A percentile compares a stretch with the other conserved stretches of the same genome.
phyloP scores from a whole-genome alignment of 495 filamentous ascomycete genomes.

The Xylaria telfairii region DNA sequence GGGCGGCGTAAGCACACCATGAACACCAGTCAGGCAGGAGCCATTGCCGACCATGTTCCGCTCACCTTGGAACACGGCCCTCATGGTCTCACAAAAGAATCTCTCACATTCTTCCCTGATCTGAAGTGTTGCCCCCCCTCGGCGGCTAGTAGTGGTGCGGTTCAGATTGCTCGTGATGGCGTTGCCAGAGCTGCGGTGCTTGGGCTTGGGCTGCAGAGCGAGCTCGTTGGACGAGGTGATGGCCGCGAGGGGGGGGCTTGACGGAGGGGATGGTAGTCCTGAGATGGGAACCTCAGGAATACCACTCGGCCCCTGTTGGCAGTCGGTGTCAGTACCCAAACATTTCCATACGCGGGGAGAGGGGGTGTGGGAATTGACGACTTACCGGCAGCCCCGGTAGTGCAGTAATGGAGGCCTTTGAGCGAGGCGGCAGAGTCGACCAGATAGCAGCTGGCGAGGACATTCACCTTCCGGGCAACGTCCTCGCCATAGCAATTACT shows the following conservation, averaged over 20 bases:
- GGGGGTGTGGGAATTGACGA: constrained; percentile 3
- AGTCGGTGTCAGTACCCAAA: constrained; percentile 4
- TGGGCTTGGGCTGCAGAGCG: constrained; percentile 62
- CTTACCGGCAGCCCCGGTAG: constrained; percentile 79
- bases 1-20: constrained; percentile 51
- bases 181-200: constrained; percentile 43
- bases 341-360: neutral
- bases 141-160: constrained; percentile 52
- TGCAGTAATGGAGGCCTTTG: constrained; percentile 91
- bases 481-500: constrained; percentile 72
- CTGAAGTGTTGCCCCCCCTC: constrained; percentile 89
- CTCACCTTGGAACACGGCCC: constrained; percentile 94
- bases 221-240: constrained; percentile 64
- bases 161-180: constrained; percentile 17
- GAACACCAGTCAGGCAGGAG: constrained; percentile 77
- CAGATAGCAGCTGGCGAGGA: constrained; percentile 86
- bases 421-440: constrained; percentile 61
- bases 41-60: constrained; percentile 71
- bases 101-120: constrained; percentile 99
- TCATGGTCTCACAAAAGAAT: constrained; percentile 96
- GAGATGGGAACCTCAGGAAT: constrained; percentile 92
- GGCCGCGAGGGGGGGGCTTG: constrained; percentile 83
- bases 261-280: constrained; percentile 73
- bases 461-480: constrained; percentile 63
- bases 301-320: constrained; percentile 82